Evolutionary conservation across 1,284 basidiomycete species (phyloP).

Genomic region (Puccinia coronata): DNA sequence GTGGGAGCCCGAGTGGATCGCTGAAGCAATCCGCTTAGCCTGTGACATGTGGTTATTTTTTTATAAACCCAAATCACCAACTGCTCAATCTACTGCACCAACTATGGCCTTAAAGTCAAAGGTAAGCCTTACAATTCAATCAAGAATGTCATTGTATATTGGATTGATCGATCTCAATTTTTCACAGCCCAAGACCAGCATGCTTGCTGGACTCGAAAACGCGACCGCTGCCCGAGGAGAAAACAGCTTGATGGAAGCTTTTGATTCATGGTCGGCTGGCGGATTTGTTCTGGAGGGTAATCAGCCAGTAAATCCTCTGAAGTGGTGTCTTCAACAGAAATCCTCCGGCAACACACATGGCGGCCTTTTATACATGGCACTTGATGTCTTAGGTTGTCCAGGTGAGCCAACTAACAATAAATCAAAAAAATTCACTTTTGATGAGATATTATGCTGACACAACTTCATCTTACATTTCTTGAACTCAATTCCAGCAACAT

Average conservation of each 20-base stretch:
- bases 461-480: neutral
- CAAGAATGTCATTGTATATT: neutral
- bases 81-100: neutral
- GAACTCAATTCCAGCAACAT: neutral
- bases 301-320: neutral
- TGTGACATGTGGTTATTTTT: neutral
- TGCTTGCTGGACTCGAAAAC: conserved; percentile 1
- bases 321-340: neutral
- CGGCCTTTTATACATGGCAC: conserved; percentile 5
- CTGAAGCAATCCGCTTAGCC: neutral
- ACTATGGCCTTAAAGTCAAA: neutral
- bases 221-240: neutral
- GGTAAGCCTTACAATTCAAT: too few species aligned
- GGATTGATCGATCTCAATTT: neutral
- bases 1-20: conserved; percentile 5
- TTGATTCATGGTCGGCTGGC: neutral
- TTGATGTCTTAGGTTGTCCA: conserved; percentile 2
- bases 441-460: neutral
- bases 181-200: conserved; percentile 6
- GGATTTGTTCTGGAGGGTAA: conserved; percentile 3
- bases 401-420: too few species aligned
- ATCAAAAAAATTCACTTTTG: too few species aligned
- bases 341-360: neutral
- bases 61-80: neutral
- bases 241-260: neutral